Conservation (phyloP, 2,329 filamentous ascomycete species). For the Ophiostoma himal-ulmi region DNA sequence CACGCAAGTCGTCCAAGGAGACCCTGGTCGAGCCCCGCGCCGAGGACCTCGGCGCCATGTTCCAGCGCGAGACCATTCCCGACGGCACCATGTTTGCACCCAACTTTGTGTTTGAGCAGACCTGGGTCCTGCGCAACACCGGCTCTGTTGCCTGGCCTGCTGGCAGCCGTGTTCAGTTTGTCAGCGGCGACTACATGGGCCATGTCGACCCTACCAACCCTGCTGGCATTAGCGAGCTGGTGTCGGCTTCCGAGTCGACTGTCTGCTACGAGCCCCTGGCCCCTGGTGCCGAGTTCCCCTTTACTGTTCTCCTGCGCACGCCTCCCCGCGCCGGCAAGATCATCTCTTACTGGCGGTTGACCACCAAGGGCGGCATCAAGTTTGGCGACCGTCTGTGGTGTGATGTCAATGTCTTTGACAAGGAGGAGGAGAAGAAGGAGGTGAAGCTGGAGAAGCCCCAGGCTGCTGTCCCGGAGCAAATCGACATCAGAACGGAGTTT, state of each 20-base stretch:
- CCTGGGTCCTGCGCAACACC: slow-evolving; percentile 84
- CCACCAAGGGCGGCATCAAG: slow-evolving; percentile 68
- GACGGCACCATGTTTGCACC: slow-evolving; percentile 71
- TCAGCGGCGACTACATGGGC: slow-evolving; percentile 95
- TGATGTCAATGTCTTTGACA: slow-evolving; percentile 65
- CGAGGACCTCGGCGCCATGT: slow-evolving; percentile 50
- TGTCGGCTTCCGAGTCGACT: slow-evolving; percentile 76
- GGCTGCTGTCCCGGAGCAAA: not conserved
- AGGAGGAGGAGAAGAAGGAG: slow-evolving; percentile 30
- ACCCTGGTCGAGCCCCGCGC: slow-evolving; percentile 25
- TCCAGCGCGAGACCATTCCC: slow-evolving; percentile 68
- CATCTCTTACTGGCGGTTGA: slow-evolving; percentile 96
- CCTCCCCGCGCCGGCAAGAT: slow-evolving; percentile 69
- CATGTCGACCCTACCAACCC: slow-evolving; percentile 75
- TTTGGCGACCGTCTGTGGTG: slow-evolving; percentile 97
- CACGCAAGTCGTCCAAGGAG: not conserved
- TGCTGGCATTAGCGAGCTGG: slow-evolving; percentile 69
- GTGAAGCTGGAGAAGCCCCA: slow-evolving; percentile 41
- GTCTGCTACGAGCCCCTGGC: slow-evolving; percentile 62
- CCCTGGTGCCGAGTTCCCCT: slow-evolving; percentile 69
- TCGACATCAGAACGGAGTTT: too few species aligned
- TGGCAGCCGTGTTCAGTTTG: slow-evolving; percentile 83
- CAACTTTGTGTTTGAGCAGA: slow-evolving; percentile 75
- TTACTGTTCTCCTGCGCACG: slow-evolving; percentile 79
- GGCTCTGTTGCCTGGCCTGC: slow-evolving; percentile 76